Conservation (phyloP, 352 stramenopile genomes). For the Thalassiosira exigua region DNA sequence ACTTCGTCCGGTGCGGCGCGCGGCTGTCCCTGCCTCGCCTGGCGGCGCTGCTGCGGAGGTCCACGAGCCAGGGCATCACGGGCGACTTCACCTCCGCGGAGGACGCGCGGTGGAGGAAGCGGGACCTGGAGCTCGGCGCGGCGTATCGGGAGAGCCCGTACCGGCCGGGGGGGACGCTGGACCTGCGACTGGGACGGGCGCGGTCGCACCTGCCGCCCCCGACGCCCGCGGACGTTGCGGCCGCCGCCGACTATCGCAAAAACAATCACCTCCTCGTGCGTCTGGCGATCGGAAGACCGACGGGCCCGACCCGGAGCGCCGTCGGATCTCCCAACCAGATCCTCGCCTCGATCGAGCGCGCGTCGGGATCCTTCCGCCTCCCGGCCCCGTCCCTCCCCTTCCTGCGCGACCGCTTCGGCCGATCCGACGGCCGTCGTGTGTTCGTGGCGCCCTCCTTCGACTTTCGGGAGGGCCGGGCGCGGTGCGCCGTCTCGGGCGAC, state of each 20-base stretch:
- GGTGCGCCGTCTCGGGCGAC: constrained; percentile 47
- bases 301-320: too few species aligned
- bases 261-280: constrained; percentile 50
- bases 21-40: constrained; percentile 19
- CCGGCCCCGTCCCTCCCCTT: constrained; percentile 28
- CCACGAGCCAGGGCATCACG: not conserved
- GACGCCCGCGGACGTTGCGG: not conserved
- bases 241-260: too few species aligned
- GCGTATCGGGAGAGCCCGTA: constrained; percentile 19
- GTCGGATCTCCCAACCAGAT: not conserved
- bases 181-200: constrained; percentile 36
- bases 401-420: constrained; percentile 23
- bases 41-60: not conserved
- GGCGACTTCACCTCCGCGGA: not conserved
- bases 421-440: constrained; percentile 13
- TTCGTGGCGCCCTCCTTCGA: constrained; percentile 46
- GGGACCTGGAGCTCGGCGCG: constrained; percentile 35
- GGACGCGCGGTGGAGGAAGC: constrained; percentile 2
- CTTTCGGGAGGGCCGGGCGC: constrained; percentile 41
- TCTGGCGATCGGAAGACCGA: constrained; percentile 22
- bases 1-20: constrained; percentile 17
- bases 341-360: constrained; percentile 38
- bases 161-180: constrained; percentile 26
- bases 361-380: constrained; percentile 28
- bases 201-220: constrained; percentile 15